These are phyloP conservation scores for Xerocomus spinulosus DNA, from an alignment of 768 basidiomycete genomes.

Conservation along the genomic window DNA sequence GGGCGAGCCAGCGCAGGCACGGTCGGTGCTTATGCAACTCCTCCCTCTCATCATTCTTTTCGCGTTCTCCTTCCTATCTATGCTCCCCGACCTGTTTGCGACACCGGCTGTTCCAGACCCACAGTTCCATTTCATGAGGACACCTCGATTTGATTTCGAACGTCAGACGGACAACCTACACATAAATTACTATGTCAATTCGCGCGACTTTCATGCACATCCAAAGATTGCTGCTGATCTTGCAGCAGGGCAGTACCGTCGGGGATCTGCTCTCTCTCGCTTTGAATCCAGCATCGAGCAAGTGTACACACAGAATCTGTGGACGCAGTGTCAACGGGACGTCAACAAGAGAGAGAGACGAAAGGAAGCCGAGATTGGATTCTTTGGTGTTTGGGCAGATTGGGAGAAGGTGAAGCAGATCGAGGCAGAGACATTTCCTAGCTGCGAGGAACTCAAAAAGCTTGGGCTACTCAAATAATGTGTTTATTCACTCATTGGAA, in stretches of 20 bases:
- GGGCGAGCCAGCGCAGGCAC: slow-evolving; percentile 40
- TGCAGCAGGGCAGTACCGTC: slow-evolving; percentile 38
- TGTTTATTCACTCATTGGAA: slow-evolving; percentile 7
- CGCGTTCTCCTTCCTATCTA: slow-evolving; percentile 76
- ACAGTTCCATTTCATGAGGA: slow-evolving; percentile 61
- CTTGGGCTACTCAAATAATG: slow-evolving; percentile 49
- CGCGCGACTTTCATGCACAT: slow-evolving; percentile 69
- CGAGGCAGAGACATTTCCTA: slow-evolving; percentile 61
- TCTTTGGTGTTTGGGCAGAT: slow-evolving; percentile 90
- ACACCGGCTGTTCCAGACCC: slow-evolving; percentile 72
- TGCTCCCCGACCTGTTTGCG: slow-evolving; percentile 73
- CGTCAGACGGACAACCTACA: slow-evolving; percentile 67
- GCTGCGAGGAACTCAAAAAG: slow-evolving; percentile 72
- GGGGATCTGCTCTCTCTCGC: slow-evolving; percentile 36
- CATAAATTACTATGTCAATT: slow-evolving; percentile 82
- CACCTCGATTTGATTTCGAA: slow-evolving; percentile 60
- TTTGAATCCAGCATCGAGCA: slow-evolving; percentile 81
- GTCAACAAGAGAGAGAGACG: slow-evolving; percentile 61
- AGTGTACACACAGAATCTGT: slow-evolving; percentile 66
- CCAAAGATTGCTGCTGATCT: slow-evolving; percentile 70
- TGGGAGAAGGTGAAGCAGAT: slow-evolving; percentile 84
- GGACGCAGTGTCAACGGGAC: slow-evolving; percentile 65
- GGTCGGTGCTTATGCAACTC: slow-evolving; percentile 69
- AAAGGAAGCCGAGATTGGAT: slow-evolving; percentile 73
- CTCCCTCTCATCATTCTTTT: slow-evolving; percentile 83